Base-by-base conservation (phyloP, 176 grass and related monocot species). In the Urochloa ruziziensis region DNA sequence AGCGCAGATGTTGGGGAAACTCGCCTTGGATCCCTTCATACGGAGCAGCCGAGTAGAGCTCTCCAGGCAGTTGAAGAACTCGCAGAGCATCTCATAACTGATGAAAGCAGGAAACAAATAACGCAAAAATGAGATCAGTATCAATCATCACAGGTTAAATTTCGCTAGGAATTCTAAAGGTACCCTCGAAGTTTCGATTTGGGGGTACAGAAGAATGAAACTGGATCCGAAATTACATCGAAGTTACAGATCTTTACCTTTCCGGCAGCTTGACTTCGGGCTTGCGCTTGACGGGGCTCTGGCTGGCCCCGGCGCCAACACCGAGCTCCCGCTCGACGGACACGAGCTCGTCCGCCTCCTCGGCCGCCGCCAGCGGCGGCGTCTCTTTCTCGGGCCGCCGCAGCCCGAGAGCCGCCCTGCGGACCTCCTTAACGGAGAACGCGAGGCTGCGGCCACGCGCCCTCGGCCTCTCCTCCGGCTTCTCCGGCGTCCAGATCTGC, bases 61-160 rank as follows among this genome's bases (percentile, higher is more conserved):
- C 85, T 91, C 90, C 47, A 98, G 84, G 72, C 83, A 89, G 54
- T 98, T 91, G 85, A 98, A 98, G 74, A 93, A 94, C 65, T 93
- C 91, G 15, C 88, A 93, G 10, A 98, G 84, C 46, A 86, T 79
- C 79, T 98, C 91, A 43, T 93, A 95, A 29, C 96, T 98, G 88
- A 58, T 27, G 7, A 49, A 17, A 1, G 56, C 7, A 62, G 40
- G 0, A 70, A 28, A 42, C 24, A 74, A 4, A 33, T 15, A 17
- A 25, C 13, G 19, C 18, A 44, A 43, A 67, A 17, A 24, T 34
- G 4, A 77, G 70, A 15, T 18, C 40, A 46, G 10, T 10, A 63
- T 34, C 15, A 40, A 63, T 34, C 15, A 40, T 14, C 44, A 33
- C 4, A n/a, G 32, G 21, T 46, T 19, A 80, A 29, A 83, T 18